These are phyloP conservation scores for Chrysopogon serrulatus DNA, from an alignment of 176 grass and related monocot species.

Conservation along the genomic window DNA sequence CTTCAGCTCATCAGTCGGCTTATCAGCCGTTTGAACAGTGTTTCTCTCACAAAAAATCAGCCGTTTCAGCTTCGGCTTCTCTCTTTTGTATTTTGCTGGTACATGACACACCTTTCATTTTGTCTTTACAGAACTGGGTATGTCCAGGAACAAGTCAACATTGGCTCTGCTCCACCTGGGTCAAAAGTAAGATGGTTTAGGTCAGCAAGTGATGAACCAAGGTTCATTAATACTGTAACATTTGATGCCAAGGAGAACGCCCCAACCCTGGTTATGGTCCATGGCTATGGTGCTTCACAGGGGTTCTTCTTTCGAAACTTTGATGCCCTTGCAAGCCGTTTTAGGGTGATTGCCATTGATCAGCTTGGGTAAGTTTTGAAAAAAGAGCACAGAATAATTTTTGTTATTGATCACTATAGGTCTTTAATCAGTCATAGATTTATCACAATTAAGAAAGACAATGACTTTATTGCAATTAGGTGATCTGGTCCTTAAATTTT, in stretches of 20 bases:
- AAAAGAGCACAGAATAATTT: neutral
- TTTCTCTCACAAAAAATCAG: too few relatives aligned
- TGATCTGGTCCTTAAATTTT: neutral
- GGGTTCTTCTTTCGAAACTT: conserved; percentile 97
- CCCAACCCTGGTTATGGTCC: conserved; percentile 95
- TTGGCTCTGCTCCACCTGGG: conserved; percentile 89
- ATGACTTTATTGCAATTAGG: neutral
- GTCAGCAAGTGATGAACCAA: conserved; percentile 78
- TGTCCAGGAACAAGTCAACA: conserved; percentile 83
- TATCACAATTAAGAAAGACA: neutral
- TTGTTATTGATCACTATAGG: neutral
- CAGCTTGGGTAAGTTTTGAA: conserved; percentile 79
- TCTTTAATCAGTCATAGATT: neutral
- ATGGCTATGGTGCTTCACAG: conserved; percentile 94
- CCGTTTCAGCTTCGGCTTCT: too few relatives aligned
- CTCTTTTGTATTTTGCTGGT: neutral
- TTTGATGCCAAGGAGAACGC: conserved; percentile 89
- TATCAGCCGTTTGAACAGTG: too few relatives aligned
- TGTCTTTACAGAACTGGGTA: conserved; percentile 65
- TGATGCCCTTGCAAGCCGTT: conserved; percentile 82
- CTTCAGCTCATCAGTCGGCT: too few relatives aligned
- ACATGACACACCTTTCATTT: neutral
- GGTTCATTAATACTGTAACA: conserved; percentile 97
- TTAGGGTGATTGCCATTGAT: conserved; percentile 91
- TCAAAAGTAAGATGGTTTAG: conserved; percentile 93